Evolutionary conservation across 2,329 filamentous ascomycete species (phyloP).

Genomic region (Hyphodiscus sp.): DNA sequence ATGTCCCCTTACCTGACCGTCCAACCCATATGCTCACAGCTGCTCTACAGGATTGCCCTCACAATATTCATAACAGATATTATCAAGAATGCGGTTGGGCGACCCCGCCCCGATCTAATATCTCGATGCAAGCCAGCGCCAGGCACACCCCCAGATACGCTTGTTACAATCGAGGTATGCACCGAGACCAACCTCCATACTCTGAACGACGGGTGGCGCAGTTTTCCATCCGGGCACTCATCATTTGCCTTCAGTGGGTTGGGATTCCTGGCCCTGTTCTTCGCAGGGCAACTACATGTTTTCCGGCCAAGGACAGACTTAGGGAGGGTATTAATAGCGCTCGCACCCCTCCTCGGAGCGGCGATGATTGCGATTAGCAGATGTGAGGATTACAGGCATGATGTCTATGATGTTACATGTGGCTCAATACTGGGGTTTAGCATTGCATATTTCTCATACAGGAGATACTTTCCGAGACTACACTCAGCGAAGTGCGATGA

Average conservation of each 20-base stretch:
- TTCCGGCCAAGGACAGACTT: conserved; percentile 43
- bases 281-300: conserved; percentile 60
- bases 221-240: conserved; percentile 74
- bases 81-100: conserved; percentile 71
- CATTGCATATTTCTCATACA: conserved; percentile 60
- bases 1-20: not conserved
- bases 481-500: conserved; percentile 47
- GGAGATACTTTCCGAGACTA: conserved; percentile 55
- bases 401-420: conserved; percentile 61
- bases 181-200: conserved; percentile 62
- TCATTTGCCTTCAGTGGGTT: conserved; percentile 75
- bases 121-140: conserved; percentile 71
- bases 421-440: conserved; percentile 54
- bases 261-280: conserved; percentile 65
- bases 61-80: conserved; percentile 81
- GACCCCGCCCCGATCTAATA: conserved; percentile 76
- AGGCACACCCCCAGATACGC: conserved; percentile 40
- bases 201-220: conserved; percentile 78
- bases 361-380: conserved; percentile 63
- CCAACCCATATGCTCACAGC: not conserved
- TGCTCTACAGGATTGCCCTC: conserved; percentile 48
- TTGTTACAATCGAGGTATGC: conserved; percentile 64
- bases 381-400: conserved; percentile 62
- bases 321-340: conserved; percentile 48
- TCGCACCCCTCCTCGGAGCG: conserved; percentile 54